These are phyloP conservation scores for Aspergillus phoenicis DNA, from an alignment of 2,329 filamentous ascomycete species.

Conservation along the genomic window DNA sequence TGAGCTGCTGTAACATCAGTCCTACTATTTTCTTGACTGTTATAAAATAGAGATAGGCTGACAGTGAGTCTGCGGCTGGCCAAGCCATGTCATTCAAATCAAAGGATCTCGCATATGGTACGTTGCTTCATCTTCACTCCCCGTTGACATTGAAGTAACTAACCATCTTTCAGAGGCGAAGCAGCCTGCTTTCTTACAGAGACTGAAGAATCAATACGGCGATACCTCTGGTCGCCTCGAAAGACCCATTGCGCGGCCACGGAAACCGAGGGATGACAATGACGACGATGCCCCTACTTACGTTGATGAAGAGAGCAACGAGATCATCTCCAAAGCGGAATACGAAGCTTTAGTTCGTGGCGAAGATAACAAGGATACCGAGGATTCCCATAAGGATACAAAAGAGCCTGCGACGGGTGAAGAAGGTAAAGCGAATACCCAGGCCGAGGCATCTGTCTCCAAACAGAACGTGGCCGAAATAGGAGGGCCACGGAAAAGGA, in stretches of 20 bases:
- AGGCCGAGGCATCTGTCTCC: slow-evolving; percentile 17
- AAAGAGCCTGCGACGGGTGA: slow-evolving; percentile 16
- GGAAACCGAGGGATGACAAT: slow-evolving; percentile 38
- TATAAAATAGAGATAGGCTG: slow-evolving; percentile 2
- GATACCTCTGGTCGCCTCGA: slow-evolving; percentile 40
- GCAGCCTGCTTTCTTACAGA: slow-evolving; percentile 47
- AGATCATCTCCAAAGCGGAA: slow-evolving; percentile 48
- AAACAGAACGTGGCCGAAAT: slow-evolving; percentile 46
- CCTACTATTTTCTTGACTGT: not conserved
- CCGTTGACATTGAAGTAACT: slow-evolving; percentile 9
- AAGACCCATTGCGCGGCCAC: slow-evolving; percentile 39
- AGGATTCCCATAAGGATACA: slow-evolving; percentile 10
- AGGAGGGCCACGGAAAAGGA: slow-evolving; percentile 46
- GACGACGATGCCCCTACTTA: slow-evolving; percentile 49
- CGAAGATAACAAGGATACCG: slow-evolving; percentile 20
- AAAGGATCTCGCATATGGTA: slow-evolving; percentile 50
- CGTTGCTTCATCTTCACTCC: slow-evolving; percentile 1
- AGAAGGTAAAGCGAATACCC: slow-evolving; percentile 18
- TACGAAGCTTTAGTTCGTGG: slow-evolving; percentile 44
- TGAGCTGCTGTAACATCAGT: slow-evolving; percentile 1
- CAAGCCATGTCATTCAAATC: slow-evolving; percentile 44
- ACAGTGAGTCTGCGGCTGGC: slow-evolving; percentile 13
- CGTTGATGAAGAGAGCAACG: slow-evolving; percentile 47
- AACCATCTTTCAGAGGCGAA: slow-evolving; percentile 37
- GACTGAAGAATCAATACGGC: slow-evolving; percentile 43